Evolutionary conservation across 805 yeast species (phyloP).

Genomic region (Wickerhamomyces silvicola): DNA sequence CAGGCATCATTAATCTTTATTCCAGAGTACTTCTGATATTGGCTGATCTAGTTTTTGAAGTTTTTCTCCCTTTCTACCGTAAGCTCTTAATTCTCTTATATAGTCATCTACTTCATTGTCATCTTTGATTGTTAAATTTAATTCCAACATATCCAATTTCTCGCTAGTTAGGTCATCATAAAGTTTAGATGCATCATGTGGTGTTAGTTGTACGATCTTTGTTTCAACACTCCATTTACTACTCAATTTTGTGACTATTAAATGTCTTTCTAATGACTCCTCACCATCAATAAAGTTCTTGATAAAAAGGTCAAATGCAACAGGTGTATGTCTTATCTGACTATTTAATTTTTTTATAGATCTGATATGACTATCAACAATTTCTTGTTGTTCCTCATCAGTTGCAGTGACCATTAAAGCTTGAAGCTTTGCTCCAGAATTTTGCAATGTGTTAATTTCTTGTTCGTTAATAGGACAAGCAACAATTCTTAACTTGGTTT

Average conservation of each 20-base stretch:
- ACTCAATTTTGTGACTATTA: slow-evolving; percentile 14
- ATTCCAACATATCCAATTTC: slow-evolving; percentile 19
- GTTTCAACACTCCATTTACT: slow-evolving; percentile 29
- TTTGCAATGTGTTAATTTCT: slow-evolving; percentile 21
- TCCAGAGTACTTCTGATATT: slow-evolving; percentile 14
- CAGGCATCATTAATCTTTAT: slow-evolving; percentile 10
- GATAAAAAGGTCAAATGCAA: slow-evolving; percentile 34
- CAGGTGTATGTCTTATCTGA: slow-evolving; percentile 16
- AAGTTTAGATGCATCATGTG: slow-evolving; percentile 9
- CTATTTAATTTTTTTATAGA: slow-evolving; percentile 16
- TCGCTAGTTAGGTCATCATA: slow-evolving; percentile 21
- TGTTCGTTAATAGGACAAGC: slow-evolving; percentile 26
- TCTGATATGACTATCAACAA: slow-evolving; percentile 13
- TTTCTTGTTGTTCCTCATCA: slow-evolving; percentile 6
- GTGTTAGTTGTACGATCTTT: slow-evolving; percentile 21
- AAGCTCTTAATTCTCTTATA: slow-evolving; percentile 21
- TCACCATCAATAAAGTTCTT: slow-evolving; percentile 31
- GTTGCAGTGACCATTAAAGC: slow-evolving; percentile 4
- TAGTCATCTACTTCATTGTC: slow-evolving; percentile 16
- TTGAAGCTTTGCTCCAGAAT: slow-evolving; percentile 11
- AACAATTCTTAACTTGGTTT: slow-evolving; percentile 26
- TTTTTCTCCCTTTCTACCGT: slow-evolving; percentile 24
- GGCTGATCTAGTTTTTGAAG: background rate
- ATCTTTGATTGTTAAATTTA: slow-evolving; percentile 14
- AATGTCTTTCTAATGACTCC: slow-evolving; percentile 16